A percentile compares a stretch with the other conserved stretches of the same genome.
Evolutionary conservation across 192 early-diverging fungal genomes (phyloP).

Genomic region (Allomyces javanicus): DNA sequence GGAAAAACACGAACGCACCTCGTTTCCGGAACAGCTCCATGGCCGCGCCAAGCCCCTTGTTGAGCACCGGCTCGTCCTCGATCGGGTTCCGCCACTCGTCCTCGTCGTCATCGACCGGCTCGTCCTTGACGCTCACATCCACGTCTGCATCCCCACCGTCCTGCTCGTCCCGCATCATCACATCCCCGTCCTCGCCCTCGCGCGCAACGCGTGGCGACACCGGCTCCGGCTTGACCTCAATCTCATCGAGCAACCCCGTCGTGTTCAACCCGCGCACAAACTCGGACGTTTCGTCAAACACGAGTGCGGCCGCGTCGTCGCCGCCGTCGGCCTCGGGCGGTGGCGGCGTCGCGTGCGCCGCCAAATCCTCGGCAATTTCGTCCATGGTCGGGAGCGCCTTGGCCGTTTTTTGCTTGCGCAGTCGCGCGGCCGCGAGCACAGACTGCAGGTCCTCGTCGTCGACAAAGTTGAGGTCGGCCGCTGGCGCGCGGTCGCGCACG

Average conservation of each 20-base stretch:
- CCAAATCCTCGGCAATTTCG: conserved; percentile 29
- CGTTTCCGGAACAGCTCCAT: conserved; percentile 61
- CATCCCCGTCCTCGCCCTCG: conserved; percentile 10
- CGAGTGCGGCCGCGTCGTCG: neutral
- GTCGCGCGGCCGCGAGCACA: conserved; percentile 56
- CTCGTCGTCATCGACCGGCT: neutral
- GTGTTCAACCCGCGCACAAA: conserved; percentile 51
- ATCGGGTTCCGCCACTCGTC: neutral
- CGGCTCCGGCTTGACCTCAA: neutral
- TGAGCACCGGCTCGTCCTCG: conserved; percentile 59
- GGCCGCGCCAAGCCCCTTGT: conserved; percentile 60
- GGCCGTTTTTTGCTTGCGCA: conserved; percentile 25
- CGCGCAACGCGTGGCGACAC: conserved; percentile 6
- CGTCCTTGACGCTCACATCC: conserved; percentile 11
- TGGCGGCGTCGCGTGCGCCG: neutral
- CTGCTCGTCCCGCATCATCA: conserved; percentile 10
- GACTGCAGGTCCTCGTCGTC: conserved; percentile 88
- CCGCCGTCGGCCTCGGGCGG: neutral
- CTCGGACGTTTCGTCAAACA: conserved; percentile 46
- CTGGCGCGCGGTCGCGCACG: conserved; percentile 3
- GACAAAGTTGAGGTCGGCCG: conserved; percentile 51
- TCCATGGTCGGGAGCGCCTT: conserved; percentile 26
- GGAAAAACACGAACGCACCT: conserved; percentile 24
- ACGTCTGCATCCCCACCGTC: neutral
- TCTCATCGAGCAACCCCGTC: conserved; percentile 10